Evolutionary conservation across 2,329 filamentous ascomycete genomes (phyloP), one percentile per base, ranked within the genome.

Genomic region (Stagonosporopsis chrysanthemi): DNA sequence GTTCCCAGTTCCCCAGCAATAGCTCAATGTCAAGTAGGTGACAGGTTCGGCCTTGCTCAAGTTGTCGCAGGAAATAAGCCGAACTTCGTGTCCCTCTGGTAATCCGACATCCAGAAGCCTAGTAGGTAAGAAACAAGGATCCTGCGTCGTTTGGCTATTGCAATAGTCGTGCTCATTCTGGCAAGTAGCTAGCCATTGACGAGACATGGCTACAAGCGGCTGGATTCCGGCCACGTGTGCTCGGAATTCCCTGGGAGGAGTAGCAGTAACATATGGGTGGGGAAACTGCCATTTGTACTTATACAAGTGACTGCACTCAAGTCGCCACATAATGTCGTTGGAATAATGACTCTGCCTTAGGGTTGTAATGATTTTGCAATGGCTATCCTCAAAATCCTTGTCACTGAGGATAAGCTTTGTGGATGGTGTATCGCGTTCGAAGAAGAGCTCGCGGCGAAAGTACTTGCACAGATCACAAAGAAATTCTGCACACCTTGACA

Each of bases 1-100:
- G n/a, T 48, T 38, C 14, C n/a, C 22, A 6, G 6, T 6, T 1
- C 52, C 52, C 52, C 52, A 54, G 14, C 52, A 31, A 29, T 48
- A 54, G 11, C 43, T 48, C 0, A 54, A 22, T 2, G 52, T 39
- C 1, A 36, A 19, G 7, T 54, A 53, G 1, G 4, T 17, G n/a
- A 19, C 3, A 19, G 2, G 3, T 19, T n/a, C 17, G 2, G 3
- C 15, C 22, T 6, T 5, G 36, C 19, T 19, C 19, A 19, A 19
- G 14, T 41, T 4, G 4, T 43, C n/a, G 1, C 22, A 51, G n/a
- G 5, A 1, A 8, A 42, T 12, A 4, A 43, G 38, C 8, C 22
- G n/a, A 3, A 50, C 15, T 3, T 6, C 3, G 1, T 17, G 12
- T 26, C 24, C 12, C 5, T 12, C 19, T 19, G 19, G 19, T 19